A percentile compares a stretch with the other conserved stretches of the same genome.
Conservation (phyloP, 495 filamentous ascomycete genomes). For the Hypoxylon fragiforme region DNA sequence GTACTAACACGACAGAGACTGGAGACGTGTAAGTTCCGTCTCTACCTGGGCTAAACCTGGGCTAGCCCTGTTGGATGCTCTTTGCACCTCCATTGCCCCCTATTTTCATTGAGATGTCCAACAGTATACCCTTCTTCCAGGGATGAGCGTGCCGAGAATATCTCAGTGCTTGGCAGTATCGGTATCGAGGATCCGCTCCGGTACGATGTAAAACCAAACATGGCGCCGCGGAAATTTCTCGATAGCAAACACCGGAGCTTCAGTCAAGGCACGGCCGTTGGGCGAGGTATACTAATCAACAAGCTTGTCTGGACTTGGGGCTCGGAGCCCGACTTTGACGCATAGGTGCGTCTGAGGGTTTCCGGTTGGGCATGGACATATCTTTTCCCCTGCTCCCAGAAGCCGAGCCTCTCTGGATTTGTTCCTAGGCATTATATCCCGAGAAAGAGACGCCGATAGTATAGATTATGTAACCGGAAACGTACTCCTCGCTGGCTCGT, state of each 20-base stretch:
- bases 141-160: constrained; percentile 37
- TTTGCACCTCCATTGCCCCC: not conserved
- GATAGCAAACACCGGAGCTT: constrained; percentile 42
- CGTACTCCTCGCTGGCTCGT: constrained; percentile 10
- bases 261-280: constrained; percentile 46
- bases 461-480: constrained; percentile 19
- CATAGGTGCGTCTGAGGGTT: constrained; percentile 63
- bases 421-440: too few species aligned
- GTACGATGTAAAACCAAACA: constrained; percentile 29
- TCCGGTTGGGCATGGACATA: constrained; percentile 65
- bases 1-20: constrained; percentile 50
- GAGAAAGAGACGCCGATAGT: too few species aligned
- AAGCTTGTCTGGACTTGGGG: constrained; percentile 52
- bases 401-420: too few species aligned
- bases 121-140: constrained; percentile 10
- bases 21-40: constrained; percentile 41
- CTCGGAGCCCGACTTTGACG: constrained; percentile 54
- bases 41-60: not conserved
- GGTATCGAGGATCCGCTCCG: constrained; percentile 29
- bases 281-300: constrained; percentile 54
- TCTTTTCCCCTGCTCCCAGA: constrained; percentile 62
- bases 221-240: constrained; percentile 37
- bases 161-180: constrained; percentile 40
- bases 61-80: not conserved
- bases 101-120: constrained; percentile 11